Evolutionary conservation across 75 land plant genomes (phyloP), one percentile per base, ranked within the genome.

Genomic region (Pseudotsuga menziesii): DNA sequence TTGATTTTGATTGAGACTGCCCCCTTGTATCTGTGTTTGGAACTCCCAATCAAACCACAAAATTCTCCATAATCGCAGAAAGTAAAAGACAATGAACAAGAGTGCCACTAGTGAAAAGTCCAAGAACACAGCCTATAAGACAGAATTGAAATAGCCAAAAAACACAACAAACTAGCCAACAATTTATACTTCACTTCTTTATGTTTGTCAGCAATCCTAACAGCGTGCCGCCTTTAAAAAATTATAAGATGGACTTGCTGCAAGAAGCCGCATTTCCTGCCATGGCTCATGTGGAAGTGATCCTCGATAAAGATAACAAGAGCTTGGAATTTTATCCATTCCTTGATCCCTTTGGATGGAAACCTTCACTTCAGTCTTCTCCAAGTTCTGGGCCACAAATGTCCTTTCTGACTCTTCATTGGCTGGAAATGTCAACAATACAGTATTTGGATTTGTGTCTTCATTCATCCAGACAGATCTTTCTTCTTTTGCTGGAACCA

Each of bases 171-270:
- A 9, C 12, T 48, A 48, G 12, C 54, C 54, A 48, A 9, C 9
- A 48, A 48, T 48, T 48, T 48, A 2, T 48, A 48, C 54, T 48
- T 9, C 11, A 48, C 12, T 29, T 29, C 32, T 29, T 29, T 48
- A 2, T 2, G 11, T 11, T 9, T 48, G 2, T 48, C 54, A 48
- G 54, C 9, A 48, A 48, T 0, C 54, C 54, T 57, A 75, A 74
- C 89, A 87, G 19, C 89, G 81, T 52, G 94, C 97, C 19, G 98
- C 98, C 72, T 85, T 83, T 72, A 97, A 84, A 84, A 97, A 97
- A 82, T 97, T 94, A 83, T 97, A 95, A 77, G 91, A 97, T 25
- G 98, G 99, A 78, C 99, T 94, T 12, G 95, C 98, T 52, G 99
- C 98, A 59, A 98, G 99, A 14, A 96, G 87, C 82, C 83, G 90